Conservation (phyloP, 345 rosid species). For the Syzygium oleosum region DNA sequence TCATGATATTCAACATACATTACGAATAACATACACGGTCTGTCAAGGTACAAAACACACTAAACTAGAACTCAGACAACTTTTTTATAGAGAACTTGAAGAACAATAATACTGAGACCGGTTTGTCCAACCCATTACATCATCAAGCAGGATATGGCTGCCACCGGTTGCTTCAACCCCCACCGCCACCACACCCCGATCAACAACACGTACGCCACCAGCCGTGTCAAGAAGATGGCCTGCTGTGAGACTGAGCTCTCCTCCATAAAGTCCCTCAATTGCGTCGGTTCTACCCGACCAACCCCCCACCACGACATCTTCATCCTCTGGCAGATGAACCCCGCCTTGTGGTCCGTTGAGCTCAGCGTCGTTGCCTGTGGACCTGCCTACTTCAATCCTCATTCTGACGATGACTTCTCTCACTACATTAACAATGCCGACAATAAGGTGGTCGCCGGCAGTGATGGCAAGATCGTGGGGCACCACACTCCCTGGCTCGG, state of each 20-base stretch:
- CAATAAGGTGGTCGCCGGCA: slow-evolving; percentile 72
- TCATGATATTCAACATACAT: no score
- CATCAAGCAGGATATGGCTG: slow-evolving; percentile 67
- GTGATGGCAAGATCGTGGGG: slow-evolving; percentile 83
- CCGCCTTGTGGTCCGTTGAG: slow-evolving; percentile 92
- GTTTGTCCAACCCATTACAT: slow-evolving; percentile 38
- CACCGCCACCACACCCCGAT: no score
- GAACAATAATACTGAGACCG: no score
- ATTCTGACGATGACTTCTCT: neutral
- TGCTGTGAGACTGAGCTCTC: slow-evolving; percentile 82
- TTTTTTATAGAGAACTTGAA: no score
- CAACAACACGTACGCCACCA: slow-evolving; percentile 63
- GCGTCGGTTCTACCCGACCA: neutral
- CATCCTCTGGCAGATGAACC: slow-evolving; percentile 88
- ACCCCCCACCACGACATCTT: slow-evolving; percentile 30
- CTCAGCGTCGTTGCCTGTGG: slow-evolving; percentile 40
- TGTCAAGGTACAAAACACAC: no score
- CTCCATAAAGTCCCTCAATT: slow-evolving; percentile 64
- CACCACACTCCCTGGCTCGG: slow-evolving; percentile 90
- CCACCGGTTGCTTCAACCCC: slow-evolving; percentile 60
- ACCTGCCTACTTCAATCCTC: neutral
- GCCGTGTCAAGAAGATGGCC: slow-evolving; percentile 61
- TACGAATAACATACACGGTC: no score
- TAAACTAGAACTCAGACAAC: no score
- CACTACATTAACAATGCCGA: neutral